A percentile compares a stretch with the other conserved stretches of the same genome.
Evolutionary conservation across 2,329 filamentous ascomycete genomes (phyloP).

Genomic region (Alternaria gaisen): DNA sequence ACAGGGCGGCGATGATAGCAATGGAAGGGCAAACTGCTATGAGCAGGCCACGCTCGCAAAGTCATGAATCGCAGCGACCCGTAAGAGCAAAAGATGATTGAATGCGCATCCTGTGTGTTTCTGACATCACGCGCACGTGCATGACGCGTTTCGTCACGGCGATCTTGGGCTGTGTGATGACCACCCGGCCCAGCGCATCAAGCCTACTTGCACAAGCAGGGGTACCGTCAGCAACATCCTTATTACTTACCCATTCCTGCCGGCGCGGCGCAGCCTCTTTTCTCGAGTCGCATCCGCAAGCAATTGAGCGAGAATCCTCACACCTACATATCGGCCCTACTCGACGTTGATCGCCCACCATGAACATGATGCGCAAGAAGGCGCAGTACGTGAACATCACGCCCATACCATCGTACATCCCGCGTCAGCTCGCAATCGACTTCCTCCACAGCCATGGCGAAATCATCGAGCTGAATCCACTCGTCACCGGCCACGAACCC

Average conservation of each 20-base stretch:
- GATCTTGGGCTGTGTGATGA: slow-evolving; percentile 21
- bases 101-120: slow-evolving; percentile 2
- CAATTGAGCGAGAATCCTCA: slow-evolving; percentile 3
- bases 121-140: slow-evolving; percentile 39
- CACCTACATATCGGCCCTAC: not conserved
- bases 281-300: slow-evolving; percentile 7
- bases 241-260: slow-evolving; percentile 8
- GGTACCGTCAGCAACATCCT: slow-evolving; percentile 17
- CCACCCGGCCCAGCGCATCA: slow-evolving; percentile 19
- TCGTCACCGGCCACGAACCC: slow-evolving; percentile 70
- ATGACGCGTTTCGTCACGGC: slow-evolving; percentile 33
- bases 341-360: slow-evolving; percentile 15
- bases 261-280: not conserved
- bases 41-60: not conserved
- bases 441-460: slow-evolving; percentile 76
- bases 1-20: not conserved
- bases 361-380: slow-evolving; percentile 62
- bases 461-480: slow-evolving; percentile 74
- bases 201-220: slow-evolving; percentile 18
- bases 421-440: slow-evolving; percentile 75
- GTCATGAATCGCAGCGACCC: not conserved
- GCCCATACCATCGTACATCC: slow-evolving; percentile 74
- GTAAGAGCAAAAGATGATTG: not conserved
- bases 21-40: slow-evolving; percentile 1
- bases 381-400: slow-evolving; percentile 74